Base-by-base conservation (phyloP, 306 rosid species). In the Herpetospermum pedunculosum region DNA sequence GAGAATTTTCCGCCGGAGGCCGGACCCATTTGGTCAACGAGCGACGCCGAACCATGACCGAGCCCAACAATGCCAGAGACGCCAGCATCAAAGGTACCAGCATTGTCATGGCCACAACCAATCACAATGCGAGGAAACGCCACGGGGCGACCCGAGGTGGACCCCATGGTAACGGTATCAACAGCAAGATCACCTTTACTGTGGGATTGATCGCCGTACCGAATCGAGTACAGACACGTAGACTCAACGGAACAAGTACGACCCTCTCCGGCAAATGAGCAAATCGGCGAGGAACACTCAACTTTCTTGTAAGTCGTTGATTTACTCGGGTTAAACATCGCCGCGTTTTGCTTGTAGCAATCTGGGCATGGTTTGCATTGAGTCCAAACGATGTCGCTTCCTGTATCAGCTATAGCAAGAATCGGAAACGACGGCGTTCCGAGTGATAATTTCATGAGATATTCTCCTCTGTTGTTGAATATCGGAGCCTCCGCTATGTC, bases 1-100 rank as follows among this genome's bases (percentile, higher is more conserved):
- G 92, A 84, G 60, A 88, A 91, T 38, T 83, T 91, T 0, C 80
- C 84, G 0, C 1, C 73, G 0, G 79, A 76, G 0, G 86, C 72
- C 4, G 84, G 1, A 9, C 32, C 68, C 60, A 91, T 2, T 13
- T 82, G 95, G 3, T 79, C 8, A 9, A 78, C 23, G 5, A 91
- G 81, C 0, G 92, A 91, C 6, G 47, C 34, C 0, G 40, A 7
- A 2, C 92, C 88, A 0, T 72, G 47, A 5, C 91, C 92, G 0
- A 91, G 86, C 0, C 92, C 96, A 1, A 91, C 84, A 11, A 91
- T 69, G 2, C 95, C 97, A 0, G 92, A 83, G 0, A 70, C 59
- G 0, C 29, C 18, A 0, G 28, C 1, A 0, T 19, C 0, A 2
- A 79, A 84, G 4, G 73, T 29, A 0, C 86, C 87, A 0, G 0